Conservation (phyloP, 352 stramenopile genomes). For the Pythium dissotocum region DNA sequence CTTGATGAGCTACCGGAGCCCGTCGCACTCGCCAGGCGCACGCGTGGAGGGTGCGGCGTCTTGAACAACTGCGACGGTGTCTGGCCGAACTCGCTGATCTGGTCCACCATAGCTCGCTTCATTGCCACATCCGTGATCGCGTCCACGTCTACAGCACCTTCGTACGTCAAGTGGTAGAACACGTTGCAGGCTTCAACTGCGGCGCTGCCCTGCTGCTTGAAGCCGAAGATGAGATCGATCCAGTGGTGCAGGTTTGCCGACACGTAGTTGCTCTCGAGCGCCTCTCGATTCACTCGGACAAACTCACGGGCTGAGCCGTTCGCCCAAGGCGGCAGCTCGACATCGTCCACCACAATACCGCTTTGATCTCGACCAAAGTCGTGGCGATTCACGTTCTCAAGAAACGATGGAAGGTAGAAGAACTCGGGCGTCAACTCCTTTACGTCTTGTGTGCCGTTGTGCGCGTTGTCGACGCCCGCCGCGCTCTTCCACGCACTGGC, state of each 20-base stretch:
- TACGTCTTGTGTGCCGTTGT: conserved; percentile 93
- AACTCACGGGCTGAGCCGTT: conserved; percentile 94
- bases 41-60: conserved; percentile 63
- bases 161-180: conserved; percentile 98
- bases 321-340: conserved; percentile 93
- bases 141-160: conserved; percentile 97
- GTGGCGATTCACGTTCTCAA: conserved; percentile 95
- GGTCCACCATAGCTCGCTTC: conserved; percentile 88
- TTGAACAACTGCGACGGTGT: conserved; percentile 94
- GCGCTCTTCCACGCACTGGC: conserved; percentile 90
- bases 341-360: conserved; percentile 86
- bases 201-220: conserved; percentile 93
- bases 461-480: conserved; percentile 55
- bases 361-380: conserved; percentile 92
- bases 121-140: conserved; percentile 55
- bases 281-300: conserved; percentile 93
- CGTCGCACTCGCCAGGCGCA: conserved; percentile 3
- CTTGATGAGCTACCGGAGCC: background rate
- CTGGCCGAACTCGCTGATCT: conserved; percentile 99
- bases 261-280: conserved; percentile 95
- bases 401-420: conserved; percentile 95
- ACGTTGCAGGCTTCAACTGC: conserved; percentile 96
- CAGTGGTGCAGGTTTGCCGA: conserved; percentile 96
- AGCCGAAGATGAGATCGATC: conserved; percentile 99
- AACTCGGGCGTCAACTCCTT: conserved; percentile 99